A percentile compares a stretch with the other conserved stretches of the same genome.
Evolutionary conservation across 108 stramenopile genomes (phyloP).

Genomic region (Nannochloropsis gaditana): DNA sequence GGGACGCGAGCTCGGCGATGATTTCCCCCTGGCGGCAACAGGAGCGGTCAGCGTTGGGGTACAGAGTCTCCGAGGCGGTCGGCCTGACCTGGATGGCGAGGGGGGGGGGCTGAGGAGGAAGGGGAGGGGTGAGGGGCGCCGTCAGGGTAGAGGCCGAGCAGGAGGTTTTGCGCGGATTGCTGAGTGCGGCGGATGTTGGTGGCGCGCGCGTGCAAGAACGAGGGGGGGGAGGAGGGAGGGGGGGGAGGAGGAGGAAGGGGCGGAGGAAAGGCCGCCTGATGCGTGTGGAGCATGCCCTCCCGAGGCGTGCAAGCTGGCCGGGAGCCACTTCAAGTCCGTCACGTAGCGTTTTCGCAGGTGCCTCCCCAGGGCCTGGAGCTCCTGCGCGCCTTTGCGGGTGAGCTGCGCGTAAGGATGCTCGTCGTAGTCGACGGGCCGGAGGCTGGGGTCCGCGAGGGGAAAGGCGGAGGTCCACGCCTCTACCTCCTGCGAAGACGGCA

Average conservation of each 20-base stretch:
- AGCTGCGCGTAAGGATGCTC: conserved; percentile 6
- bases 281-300: background rate
- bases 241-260: background rate
- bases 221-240: background rate
- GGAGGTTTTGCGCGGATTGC: conserved; percentile 35
- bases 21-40: conserved; percentile 21
- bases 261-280: background rate
- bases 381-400: background rate
- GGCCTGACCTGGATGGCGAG: background rate
- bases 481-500: conserved; percentile 28
- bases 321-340: background rate
- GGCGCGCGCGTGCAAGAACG: conserved; percentile 24
- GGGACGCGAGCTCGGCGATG: conserved; percentile 8
- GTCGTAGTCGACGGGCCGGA: background rate
- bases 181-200: conserved; percentile 30
- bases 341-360: conserved; percentile 8
- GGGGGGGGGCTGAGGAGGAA: background rate
- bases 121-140: conserved; percentile 18
- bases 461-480: background rate
- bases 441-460: background rate
- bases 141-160: conserved; percentile 25
- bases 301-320: background rate
- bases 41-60: conserved; percentile 21
- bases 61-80: background rate
- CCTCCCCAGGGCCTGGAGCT: background rate